phyloP scores from a whole-genome alignment of 257 asterid species.

The Linderniella brevidens region DNA sequence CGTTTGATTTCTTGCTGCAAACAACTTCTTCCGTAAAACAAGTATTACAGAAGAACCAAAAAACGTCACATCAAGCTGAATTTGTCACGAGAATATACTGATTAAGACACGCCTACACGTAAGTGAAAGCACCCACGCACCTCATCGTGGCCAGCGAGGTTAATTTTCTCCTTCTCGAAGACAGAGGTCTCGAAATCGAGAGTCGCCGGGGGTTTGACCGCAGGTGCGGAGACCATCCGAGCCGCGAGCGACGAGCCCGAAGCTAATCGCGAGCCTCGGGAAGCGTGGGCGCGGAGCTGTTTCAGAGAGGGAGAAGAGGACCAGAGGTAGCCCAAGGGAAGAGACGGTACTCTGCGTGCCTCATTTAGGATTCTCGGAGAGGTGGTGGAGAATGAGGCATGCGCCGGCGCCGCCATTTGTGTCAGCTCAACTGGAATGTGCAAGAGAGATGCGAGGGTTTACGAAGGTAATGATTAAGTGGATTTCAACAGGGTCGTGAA shows the following conservation, averaged over 20 bases:
- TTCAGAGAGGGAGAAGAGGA: slow-evolving; percentile 41
- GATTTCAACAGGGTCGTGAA: too few relatives aligned
- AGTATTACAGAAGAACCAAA: too few relatives aligned
- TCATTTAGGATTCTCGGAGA: slow-evolving; percentile 14
- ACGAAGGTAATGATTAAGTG: too few relatives aligned
- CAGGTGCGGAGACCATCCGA: slow-evolving; percentile 43
- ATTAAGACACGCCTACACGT: too few relatives aligned
- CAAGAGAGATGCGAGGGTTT: too few relatives aligned
- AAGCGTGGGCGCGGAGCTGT: slow-evolving; percentile 26
- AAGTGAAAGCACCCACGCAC: slow-evolving; percentile 12
- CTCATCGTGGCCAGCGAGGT: slow-evolving; percentile 85
- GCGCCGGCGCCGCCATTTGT: slow-evolving; percentile 57
- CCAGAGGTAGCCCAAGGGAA: slow-evolving; percentile 36
- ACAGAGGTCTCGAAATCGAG: slow-evolving; percentile 71
- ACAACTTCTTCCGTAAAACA: too few relatives aligned
- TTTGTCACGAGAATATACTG: too few relatives aligned
- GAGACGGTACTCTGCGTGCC: slow-evolving; percentile 9
- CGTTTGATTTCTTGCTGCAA: too few relatives aligned
- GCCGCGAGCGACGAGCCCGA: slow-evolving; percentile 37
- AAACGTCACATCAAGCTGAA: not conserved
- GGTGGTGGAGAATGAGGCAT: slow-evolving; percentile 21
- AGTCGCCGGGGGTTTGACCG: slow-evolving; percentile 26
- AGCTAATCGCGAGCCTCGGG: slow-evolving; percentile 12
- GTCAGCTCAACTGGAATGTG: too few relatives aligned
- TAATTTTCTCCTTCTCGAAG: slow-evolving; percentile 65